Percentiles rank a stretch among this genome's conserved stretches.
Conservation (phyloP, 2,329 filamentous ascomycete species). For the Nigrospora sphaerica region DNA sequence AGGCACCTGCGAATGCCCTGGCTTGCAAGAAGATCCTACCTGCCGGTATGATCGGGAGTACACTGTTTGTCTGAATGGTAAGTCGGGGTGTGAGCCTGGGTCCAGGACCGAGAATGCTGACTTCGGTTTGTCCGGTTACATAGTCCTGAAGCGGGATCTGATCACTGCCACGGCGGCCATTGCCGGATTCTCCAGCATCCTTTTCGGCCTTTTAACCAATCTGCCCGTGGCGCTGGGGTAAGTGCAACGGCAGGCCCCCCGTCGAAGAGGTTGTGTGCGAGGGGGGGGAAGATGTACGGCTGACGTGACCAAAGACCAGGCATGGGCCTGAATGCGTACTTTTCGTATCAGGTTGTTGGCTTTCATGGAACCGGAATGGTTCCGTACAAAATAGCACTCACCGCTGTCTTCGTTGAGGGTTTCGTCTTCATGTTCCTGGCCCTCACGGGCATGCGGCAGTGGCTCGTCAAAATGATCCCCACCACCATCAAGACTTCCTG, state of each 20-base stretch:
- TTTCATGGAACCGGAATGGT: slow-evolving; percentile 49
- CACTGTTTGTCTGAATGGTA: slow-evolving; percentile 39
- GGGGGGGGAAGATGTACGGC: not conserved
- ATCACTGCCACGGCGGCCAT: slow-evolving; percentile 81
- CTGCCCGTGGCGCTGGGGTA: slow-evolving; percentile 70
- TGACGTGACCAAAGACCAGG: slow-evolving; percentile 39
- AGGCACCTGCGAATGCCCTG: slow-evolving; percentile 63
- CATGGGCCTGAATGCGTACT: slow-evolving; percentile 63
- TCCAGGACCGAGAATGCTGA: not conserved
- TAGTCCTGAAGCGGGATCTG: slow-evolving; percentile 65
- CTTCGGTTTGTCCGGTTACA: not conserved
- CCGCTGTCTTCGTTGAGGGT: slow-evolving; percentile 58
- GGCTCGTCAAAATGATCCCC: slow-evolving; percentile 61
- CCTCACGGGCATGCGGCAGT: slow-evolving; percentile 64
- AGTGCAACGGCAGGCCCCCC: slow-evolving; percentile 21
- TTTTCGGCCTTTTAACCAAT: slow-evolving; percentile 76
- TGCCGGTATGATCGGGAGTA: slow-evolving; percentile 42
- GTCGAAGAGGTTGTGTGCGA: slow-evolving; percentile 1
- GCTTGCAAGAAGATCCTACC: slow-evolving; percentile 26
- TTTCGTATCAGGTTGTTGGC: slow-evolving; percentile 60
- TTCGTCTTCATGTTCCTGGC: slow-evolving; percentile 58
- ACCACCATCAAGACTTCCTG: slow-evolving; percentile 59
- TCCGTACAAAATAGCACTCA: slow-evolving; percentile 53
- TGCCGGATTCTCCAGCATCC: slow-evolving; percentile 65
- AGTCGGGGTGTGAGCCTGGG: slow-evolving; percentile 8